phyloP scores from a whole-genome alignment of 306 rosid species.

The Delonix regia region DNA sequence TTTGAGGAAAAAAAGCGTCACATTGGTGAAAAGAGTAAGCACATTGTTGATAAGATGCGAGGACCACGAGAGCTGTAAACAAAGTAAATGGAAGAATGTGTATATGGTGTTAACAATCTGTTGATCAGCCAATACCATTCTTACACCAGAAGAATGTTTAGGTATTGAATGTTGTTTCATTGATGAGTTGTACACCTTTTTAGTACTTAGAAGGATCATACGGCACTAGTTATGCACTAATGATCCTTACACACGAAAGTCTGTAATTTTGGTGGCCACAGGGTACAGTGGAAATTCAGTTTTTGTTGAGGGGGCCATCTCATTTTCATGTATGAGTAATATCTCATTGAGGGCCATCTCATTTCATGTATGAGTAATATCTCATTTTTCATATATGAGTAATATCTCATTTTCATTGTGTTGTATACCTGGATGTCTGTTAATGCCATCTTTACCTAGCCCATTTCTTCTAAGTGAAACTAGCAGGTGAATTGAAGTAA shows the following conservation, averaged over 20 bases:
- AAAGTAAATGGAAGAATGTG: conserved; percentile 27
- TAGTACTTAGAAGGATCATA: conserved; percentile 1
- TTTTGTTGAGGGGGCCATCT: neutral
- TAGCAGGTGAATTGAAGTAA: too few species aligned
- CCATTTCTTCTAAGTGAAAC: too few species aligned
- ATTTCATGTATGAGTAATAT: conserved; percentile 24
- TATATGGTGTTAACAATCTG: conserved; percentile 11
- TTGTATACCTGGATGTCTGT: neutral
- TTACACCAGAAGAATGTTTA: conserved; percentile 6
- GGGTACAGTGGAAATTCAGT: neutral
- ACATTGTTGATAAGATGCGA: conserved; percentile 88
- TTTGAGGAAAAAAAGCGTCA: conserved; percentile 88
- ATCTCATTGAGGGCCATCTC: neutral
- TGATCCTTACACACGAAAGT: conserved; percentile 2
- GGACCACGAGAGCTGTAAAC: conserved; percentile 56
- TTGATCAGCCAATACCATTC: conserved; percentile 4
- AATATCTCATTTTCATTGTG: neutral
- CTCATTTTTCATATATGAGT: conserved; percentile 19
- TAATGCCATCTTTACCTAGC: neutral
- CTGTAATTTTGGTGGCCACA: conserved; percentile 28
- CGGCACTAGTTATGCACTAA: neutral
- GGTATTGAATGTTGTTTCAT: conserved; percentile 21
- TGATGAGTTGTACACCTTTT: conserved; percentile 4
- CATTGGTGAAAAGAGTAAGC: conserved; percentile 81
- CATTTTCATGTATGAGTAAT: conserved; percentile 23